Base-by-base conservation (phyloP, 2,329 filamentous ascomycete species). In the Pseudocercospora crystallina region DNA sequence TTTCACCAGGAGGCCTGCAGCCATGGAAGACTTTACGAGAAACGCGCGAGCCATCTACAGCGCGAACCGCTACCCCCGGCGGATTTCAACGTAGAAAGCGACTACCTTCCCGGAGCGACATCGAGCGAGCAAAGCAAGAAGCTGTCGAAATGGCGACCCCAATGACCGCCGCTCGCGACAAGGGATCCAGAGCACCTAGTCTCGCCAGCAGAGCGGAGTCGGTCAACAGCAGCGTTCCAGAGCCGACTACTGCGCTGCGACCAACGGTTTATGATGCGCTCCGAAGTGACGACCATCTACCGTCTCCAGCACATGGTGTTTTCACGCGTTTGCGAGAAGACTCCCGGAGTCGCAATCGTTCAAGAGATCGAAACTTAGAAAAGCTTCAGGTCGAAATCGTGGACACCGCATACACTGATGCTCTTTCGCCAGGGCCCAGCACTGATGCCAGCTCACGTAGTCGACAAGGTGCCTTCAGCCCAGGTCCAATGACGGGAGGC, bases 351-450 rank as follows among this genome's bases (percentile, higher is more conserved):
- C 80, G 86, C 26, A 87, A 87, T 56, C 84, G 85, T 10, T 90
- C 90, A 7, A 82, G 87, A 12, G 87, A 87, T 61, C 83, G 89
- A 15, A 95, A 92, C 56, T 89, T 89, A 2, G 80, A 84, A 46
- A 87, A 87, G 13, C 75, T 96, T 20, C 71, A 69, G 49, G 69
- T 75, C 11, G 66, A 70, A 43, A 69, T 73, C 57, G 64, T 74
- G 76, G 60, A 82, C 11, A 69, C 66, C 4, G 61, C 71, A 13
- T 69, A 73, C 31, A 55, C 55, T 30, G 58, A 59, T 10, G 47
- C 58, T 31, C 38, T 56, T n/a, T 59, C 64, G 26, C 51, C 63
- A 35, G 59, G 43, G n/a, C 46, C 47, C 14, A 61, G 43, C 33
- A 59, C 53, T 13, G 47, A 52, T 15, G 54, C 53, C 11, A 51